These are phyloP conservation scores for Umbellularia californica DNA, from an alignment of 164 flowering plant species.

Conservation along the genomic window DNA sequence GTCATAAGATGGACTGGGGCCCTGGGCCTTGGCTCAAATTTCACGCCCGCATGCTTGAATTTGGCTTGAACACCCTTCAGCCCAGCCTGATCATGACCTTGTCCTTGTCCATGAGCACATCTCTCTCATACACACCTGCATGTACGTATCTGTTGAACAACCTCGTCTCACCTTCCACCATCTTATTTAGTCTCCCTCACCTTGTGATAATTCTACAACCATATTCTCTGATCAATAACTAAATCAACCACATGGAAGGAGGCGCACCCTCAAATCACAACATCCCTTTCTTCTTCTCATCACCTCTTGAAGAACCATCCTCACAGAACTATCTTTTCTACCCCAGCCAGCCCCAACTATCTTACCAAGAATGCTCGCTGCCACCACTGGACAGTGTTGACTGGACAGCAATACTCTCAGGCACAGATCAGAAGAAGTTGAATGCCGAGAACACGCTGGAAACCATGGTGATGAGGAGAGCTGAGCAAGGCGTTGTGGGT, in stretches of 20 bases:
- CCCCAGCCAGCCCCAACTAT: not conserved
- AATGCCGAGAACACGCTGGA: not conserved
- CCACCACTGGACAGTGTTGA: not conserved
- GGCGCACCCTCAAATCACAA: not conserved
- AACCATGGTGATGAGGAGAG: not conserved
- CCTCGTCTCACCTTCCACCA: not conserved
- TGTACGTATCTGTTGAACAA: not conserved
- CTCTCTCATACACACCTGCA: no score
- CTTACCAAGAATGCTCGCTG: not conserved
- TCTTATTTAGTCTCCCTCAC: not conserved
- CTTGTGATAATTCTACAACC: not conserved
- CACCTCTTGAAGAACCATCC: not conserved
- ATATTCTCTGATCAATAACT: not conserved
- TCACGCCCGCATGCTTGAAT: no score
- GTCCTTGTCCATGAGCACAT: no score
- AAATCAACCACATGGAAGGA: not conserved
- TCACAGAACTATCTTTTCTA: not conserved
- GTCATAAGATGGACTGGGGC: no score
- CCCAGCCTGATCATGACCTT: no score
- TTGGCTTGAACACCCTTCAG: no score
- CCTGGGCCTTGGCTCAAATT: no score
- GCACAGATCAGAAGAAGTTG: not conserved
- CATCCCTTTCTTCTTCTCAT: not conserved
- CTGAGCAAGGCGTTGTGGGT: not conserved
- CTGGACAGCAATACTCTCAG: not conserved